Conservation (phyloP, 2,329 filamentous ascomycete species). For the Helotiales sp. region DNA sequence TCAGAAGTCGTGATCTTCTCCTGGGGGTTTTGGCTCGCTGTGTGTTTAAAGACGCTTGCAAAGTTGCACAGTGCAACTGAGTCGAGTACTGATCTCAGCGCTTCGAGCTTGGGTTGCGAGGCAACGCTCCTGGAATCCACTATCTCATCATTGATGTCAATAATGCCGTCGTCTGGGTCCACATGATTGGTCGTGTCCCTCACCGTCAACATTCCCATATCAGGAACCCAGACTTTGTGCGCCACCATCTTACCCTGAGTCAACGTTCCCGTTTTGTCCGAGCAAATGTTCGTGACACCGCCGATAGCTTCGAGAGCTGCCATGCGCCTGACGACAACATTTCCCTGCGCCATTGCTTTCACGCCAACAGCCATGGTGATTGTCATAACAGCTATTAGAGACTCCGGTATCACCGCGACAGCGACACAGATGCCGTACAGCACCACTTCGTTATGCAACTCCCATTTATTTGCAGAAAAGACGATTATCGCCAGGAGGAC, state of each 20-base stretch:
- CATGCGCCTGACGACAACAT: constrained; percentile 67
- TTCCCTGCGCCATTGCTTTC: constrained; percentile 62
- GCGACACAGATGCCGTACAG: constrained; percentile 62
- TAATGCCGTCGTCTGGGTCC: constrained; percentile 55
- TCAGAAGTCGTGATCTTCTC: constrained; percentile 8
- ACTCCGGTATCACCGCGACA: constrained; percentile 66
- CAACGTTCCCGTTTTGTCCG: constrained; percentile 65
- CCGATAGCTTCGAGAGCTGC: constrained; percentile 66
- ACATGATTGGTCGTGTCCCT: constrained; percentile 58
- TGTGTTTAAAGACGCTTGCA: constrained; percentile 38
- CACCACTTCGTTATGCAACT: constrained; percentile 55
- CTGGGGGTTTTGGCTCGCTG: constrained; percentile 8
- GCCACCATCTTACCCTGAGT: constrained; percentile 52
- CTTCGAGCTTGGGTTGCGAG: constrained; percentile 34
- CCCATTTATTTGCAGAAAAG: constrained; percentile 57
- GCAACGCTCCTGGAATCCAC: constrained; percentile 33
- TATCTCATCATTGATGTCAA: background rate
- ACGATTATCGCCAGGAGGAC: constrained; percentile 61
- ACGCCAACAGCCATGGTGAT: constrained; percentile 70
- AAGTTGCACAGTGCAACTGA: constrained; percentile 64
- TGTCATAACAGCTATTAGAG: constrained; percentile 68
- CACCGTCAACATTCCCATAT: constrained; percentile 52
- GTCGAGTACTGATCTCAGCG: constrained; percentile 39
- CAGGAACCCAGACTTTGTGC: constrained; percentile 60
- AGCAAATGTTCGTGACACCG: constrained; percentile 45